Evolutionary conservation across 1,284 basidiomycete genomes (phyloP).

Genomic region (Agaricales sp.): DNA sequence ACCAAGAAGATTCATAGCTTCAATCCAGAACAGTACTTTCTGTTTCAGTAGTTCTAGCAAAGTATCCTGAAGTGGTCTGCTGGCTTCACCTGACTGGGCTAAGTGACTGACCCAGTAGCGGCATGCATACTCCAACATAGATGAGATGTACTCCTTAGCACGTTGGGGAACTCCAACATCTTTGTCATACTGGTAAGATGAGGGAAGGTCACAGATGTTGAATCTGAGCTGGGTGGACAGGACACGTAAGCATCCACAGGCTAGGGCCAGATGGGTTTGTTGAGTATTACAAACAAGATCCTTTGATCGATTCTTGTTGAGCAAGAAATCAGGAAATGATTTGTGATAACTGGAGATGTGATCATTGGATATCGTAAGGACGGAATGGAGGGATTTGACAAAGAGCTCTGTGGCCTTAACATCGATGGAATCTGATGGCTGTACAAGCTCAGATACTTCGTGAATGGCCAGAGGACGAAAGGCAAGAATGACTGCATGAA

Average conservation of each 20-base stretch:
- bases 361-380: neutral
- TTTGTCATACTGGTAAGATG: neutral
- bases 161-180: neutral
- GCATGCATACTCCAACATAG: neutral
- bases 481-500: neutral
- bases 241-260: neutral
- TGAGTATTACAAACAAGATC: neutral
- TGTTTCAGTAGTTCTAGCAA: neutral
- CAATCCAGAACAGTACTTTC: neutral
- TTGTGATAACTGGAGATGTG: neutral
- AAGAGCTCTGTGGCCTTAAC: neutral
- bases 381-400: neutral
- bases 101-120: neutral
- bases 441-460: neutral
- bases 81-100: neutral
- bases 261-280: neutral
- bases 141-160: neutral
- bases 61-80: neutral
- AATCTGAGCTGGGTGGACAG: neutral
- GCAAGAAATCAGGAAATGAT: conserved; percentile 1
- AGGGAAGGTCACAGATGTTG: neutral
- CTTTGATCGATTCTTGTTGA: neutral
- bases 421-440: neutral
- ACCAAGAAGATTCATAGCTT: neutral
- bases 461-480: neutral